Evolutionary conservation across 2,329 filamentous ascomycete species (phyloP), one percentile per base, ranked within the genome.

Genomic region (Xylariaceae sp.): DNA sequence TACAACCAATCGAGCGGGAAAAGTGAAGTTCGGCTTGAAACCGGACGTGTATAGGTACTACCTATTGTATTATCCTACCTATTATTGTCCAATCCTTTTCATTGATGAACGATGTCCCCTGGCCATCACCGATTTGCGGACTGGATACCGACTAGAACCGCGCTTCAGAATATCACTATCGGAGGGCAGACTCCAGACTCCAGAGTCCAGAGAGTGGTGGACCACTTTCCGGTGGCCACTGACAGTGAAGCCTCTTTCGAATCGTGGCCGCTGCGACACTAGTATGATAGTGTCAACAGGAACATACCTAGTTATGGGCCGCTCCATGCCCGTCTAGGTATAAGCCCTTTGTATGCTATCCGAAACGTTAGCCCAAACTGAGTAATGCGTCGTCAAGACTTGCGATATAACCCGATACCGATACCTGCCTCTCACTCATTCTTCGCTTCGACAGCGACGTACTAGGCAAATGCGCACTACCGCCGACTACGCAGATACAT

Each of bases 41-140:
- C 37, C 31, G n/a, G 29, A 44, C 12, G 32, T 58, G 52, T 55
- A 57, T 54, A 52, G 11, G 19, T 37, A 42, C 40, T 27, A 46
- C 12, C 42, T 26, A 30, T 9, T 45, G 11, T 19, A 26, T 46
- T 31, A 39, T n/a, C 7, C 19, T 30, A 46, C 41, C 29, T 46
- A 30, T n/a, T 12, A 19, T 34, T 35, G 29, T 41, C 34, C 32
- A 34, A 29, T 42, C 26, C n/a, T 35, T 1, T 31, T 19, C 12
- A 37, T 37, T 37, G 44, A 47, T 45, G 11, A 4, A 35, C 41
- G 45, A 53, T 47, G n/a, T 39, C 41, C 27, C 11, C 4, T 47
- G 9, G 37, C 37, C 6, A 27, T 37, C 32, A 44, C 27, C 32
- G 34, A 31, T 37, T 42, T 27, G 9, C 30, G 9, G 35, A 42